These are phyloP conservation scores for Fraxinus greggii DNA, from an alignment of 305 asterid species.

Conservation along the genomic window DNA sequence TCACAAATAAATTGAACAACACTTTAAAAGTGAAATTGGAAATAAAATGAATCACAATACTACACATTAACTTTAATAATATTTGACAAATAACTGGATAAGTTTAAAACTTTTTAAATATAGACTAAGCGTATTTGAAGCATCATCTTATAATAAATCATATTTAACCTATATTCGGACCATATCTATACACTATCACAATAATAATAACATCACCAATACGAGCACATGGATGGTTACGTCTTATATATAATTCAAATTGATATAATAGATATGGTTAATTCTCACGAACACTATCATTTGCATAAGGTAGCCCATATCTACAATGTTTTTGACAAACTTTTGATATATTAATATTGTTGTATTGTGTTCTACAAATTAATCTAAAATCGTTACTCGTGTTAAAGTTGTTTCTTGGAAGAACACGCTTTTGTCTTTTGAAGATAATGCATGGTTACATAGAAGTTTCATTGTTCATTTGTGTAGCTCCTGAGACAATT, in stretches of 20 bases:
- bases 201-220: background rate
- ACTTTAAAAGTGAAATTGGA: background rate
- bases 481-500: background rate
- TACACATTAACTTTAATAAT: background rate
- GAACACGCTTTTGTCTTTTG: background rate
- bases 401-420: slow-evolving; percentile 6
- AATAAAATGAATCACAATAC: background rate
- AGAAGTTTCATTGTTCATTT: background rate
- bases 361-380: background rate
- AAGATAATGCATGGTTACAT: background rate
- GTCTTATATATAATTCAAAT: no score
- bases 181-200: background rate
- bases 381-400: background rate
- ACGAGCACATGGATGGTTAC: background rate
- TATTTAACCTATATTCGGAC: background rate
- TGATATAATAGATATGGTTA: no score
- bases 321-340: no score
- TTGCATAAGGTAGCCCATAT: no score
- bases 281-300: no score
- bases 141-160: background rate
- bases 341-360: background rate
- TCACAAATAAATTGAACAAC: background rate
- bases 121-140: background rate
- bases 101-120: background rate
- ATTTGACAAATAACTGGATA: background rate